Percentiles rank a stretch among this genome's conserved stretches.
Conservation (phyloP, 441 rosid genomes). For the Syzygium syzygioides region DNA sequence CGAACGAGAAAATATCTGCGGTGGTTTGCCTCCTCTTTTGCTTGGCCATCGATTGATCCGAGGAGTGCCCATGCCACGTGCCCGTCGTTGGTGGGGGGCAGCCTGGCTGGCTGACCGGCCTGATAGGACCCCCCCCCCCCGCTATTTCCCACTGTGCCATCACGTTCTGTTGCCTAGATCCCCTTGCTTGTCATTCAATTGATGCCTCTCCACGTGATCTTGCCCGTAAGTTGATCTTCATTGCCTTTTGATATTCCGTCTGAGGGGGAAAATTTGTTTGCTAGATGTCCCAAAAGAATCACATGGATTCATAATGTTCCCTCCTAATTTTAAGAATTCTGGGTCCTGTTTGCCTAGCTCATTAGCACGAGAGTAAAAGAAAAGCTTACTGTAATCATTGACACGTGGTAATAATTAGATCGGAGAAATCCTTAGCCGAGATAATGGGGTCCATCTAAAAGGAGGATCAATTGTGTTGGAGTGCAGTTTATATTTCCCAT, state of each 20-base stretch:
- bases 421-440: background rate
- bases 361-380: background rate
- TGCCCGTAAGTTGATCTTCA: background rate
- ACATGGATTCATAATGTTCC: background rate
- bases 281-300: background rate
- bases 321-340: background rate
- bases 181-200: background rate
- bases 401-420: background rate
- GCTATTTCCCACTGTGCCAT: background rate
- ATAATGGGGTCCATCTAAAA: background rate
- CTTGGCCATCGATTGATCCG: background rate
- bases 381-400: background rate
- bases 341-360: background rate
- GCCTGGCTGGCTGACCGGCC: background rate
- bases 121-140: background rate
- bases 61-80: background rate
- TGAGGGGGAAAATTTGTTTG: background rate
- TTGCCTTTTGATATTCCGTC: background rate
- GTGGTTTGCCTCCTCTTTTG: background rate
- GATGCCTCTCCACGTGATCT: background rate
- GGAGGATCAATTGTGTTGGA: background rate
- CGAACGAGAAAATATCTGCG: background rate
- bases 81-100: background rate
- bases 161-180: background rate
- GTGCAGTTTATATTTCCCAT: too few species aligned